These are phyloP conservation scores for Oleoguttula mirabilis DNA, from an alignment of 495 filamentous ascomycete genomes.

Conservation along the genomic window DNA sequence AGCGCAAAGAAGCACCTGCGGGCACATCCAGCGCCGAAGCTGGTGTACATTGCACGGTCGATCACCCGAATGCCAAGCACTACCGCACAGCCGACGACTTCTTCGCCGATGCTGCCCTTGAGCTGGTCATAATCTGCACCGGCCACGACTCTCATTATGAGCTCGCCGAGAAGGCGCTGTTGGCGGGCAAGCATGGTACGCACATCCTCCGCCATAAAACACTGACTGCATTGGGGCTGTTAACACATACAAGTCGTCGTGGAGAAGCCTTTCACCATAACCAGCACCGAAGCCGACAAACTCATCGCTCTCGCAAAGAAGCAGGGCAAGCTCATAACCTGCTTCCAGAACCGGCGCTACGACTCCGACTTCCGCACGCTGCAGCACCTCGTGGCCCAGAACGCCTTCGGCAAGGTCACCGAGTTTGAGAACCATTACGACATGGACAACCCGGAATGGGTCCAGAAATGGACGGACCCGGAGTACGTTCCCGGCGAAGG, in stretches of 20 bases:
- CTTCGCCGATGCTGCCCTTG: slow-evolving; percentile 51
- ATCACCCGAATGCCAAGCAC: slow-evolving; percentile 48
- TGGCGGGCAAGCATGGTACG: slow-evolving; percentile 55
- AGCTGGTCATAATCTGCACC: slow-evolving; percentile 64
- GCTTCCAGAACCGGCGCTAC: slow-evolving; percentile 84
- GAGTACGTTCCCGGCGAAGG: slow-evolving; percentile 56
- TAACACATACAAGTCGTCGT: slow-evolving; percentile 48
- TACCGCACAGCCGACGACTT: slow-evolving; percentile 50
- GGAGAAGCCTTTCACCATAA: slow-evolving; percentile 80
- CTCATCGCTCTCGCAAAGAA: slow-evolving; percentile 53
- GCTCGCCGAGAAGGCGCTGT: slow-evolving; percentile 53
- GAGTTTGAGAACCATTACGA: slow-evolving; percentile 81
- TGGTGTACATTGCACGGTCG: slow-evolving; percentile 10
- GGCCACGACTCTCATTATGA: slow-evolving; percentile 60
- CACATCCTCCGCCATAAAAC: background rate
- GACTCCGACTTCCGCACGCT: slow-evolving; percentile 77
- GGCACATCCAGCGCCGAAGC: slow-evolving; percentile 32
- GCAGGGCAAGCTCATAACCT: slow-evolving; percentile 50
- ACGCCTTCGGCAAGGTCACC: slow-evolving; percentile 51
- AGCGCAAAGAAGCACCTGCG: slow-evolving; percentile 55
- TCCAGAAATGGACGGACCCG: slow-evolving; percentile 52
- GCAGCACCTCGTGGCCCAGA: slow-evolving; percentile 44
- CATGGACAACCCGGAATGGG: slow-evolving; percentile 41
- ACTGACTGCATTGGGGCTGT: too few relatives aligned
- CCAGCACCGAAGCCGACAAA: slow-evolving; percentile 53